Base-by-base conservation (phyloP, 768 basidiomycete species). In the Boletus rubroflammeus region DNA sequence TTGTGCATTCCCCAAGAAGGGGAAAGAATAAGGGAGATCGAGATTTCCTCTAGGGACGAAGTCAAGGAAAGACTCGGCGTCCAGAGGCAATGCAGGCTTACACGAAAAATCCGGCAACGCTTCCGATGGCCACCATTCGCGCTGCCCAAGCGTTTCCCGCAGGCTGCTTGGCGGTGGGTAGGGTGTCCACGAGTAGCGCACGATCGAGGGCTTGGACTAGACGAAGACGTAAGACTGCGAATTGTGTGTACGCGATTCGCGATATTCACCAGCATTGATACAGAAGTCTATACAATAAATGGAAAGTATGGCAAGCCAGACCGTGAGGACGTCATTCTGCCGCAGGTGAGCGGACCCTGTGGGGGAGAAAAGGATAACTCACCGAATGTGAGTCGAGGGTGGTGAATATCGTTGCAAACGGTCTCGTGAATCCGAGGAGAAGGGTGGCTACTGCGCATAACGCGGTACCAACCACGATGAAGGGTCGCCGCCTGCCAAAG, bases 61-160 rank as follows among this genome's bases (percentile, higher is more conserved):
- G 38, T 43, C 13, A 41, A 52, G 35, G 35, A 50, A 39, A 31
- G 10, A 14, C 8, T 31, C 14, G 19, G 6, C 2, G 35, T 17
- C 8, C 3, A 9, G 49, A 38, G 7, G 19, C 2, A 13, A 42
- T n/a, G 32, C 3, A 7, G 51, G 32, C 90, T 61, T 60, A 94
- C 93, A 91, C 77, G 64, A 90, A 96, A 69, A 94, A 96, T 0
- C 93, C 94, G 2, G 84, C 75, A 0, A 96, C 86, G 51, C 89
- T 85, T 11, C 95, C 95, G 26, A 94, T 63, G 1, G 90, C 91
- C 42, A 89, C 73, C 92, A 97, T 95, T n/a, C 88, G 76, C 0
- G 90, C 92, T 0, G 93, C 95, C 95, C 95, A 98, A 0, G 95
- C 95, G 65, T 95, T 97, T 1, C 90, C 94, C 9, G 80, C 75